Conservation (phyloP, 768 basidiomycete species). For the Strobilomyces confusus region DNA sequence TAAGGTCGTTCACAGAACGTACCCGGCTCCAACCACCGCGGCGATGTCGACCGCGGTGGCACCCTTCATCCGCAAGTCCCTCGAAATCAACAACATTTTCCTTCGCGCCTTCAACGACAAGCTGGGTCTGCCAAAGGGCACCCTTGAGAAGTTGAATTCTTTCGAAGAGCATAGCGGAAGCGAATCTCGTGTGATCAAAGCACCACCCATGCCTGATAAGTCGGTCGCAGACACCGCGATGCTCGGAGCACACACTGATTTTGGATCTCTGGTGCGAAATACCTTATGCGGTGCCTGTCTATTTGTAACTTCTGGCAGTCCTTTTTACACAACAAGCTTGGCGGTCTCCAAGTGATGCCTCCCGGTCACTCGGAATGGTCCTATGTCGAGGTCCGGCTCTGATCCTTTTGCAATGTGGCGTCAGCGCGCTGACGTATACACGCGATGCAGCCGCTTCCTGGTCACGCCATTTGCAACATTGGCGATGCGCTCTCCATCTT, state of each 20-base stretch:
- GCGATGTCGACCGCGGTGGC: conserved; percentile 47
- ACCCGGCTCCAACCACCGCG: conserved; percentile 49
- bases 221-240: conserved; percentile 33
- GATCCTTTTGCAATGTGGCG: not conserved
- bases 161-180: conserved; percentile 49
- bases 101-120: conserved; percentile 55
- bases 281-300: not conserved
- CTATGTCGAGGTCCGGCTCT: conserved; percentile 53
- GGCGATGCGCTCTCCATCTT: conserved; percentile 61
- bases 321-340: conserved; percentile 65
- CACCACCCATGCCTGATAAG: conserved; percentile 36
- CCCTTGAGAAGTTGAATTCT: conserved; percentile 41
- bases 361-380: conserved; percentile 62
- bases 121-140: conserved; percentile 50
- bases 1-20: conserved; percentile 45
- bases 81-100: conserved; percentile 50
- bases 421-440: not conserved
- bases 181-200: conserved; percentile 54
- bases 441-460: conserved; percentile 43
- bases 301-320: conserved; percentile 36
- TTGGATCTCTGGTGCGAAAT: conserved; percentile 57
- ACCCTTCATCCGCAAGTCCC: conserved; percentile 56
- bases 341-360: conserved; percentile 65
- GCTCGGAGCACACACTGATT: conserved; percentile 69
- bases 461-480: conserved; percentile 57